Conservation (phyloP, 306 rosid genomes). For the Trifolium dubium region DNA sequence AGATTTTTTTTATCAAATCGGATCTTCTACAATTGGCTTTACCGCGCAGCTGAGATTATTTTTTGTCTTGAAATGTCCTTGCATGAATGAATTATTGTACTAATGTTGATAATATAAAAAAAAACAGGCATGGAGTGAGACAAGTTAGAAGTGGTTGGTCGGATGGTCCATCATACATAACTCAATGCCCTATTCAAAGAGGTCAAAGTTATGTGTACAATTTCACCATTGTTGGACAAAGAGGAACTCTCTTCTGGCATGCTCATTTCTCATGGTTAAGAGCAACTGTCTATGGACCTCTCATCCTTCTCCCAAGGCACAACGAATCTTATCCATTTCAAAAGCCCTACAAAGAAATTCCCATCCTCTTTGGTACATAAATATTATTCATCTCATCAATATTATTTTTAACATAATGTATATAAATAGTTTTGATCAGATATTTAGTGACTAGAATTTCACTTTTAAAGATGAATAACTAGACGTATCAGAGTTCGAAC, state of each 20-base stretch:
- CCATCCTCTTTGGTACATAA: conserved; percentile 62
- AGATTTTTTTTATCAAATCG: neutral
- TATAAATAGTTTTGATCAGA: no score
- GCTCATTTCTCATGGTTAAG: conserved; percentile 76
- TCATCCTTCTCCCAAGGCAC: conserved; percentile 59
- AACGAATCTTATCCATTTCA: conserved; percentile 63
- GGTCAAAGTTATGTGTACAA: conserved; percentile 66
- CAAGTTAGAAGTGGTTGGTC: conserved; percentile 72
- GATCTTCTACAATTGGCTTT: neutral
- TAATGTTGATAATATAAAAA: conserved; percentile 13
- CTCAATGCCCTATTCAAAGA: conserved; percentile 76
- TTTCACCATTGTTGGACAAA: conserved; percentile 70
- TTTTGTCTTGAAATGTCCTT: no score
- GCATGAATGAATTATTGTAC: neutral
- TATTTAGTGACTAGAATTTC: no score
- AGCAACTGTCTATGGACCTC: conserved; percentile 71
- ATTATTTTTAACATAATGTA: no score
- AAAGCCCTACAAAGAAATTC: conserved; percentile 61
- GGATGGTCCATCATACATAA: conserved; percentile 75
- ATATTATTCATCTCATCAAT: no score
- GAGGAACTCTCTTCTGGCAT: conserved; percentile 78
- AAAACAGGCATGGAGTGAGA: conserved; percentile 69
- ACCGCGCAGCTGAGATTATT: neutral
- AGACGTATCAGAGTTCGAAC: no score
- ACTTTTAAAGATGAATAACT: no score